Evolutionary conservation across 2,329 filamentous ascomycete genomes (phyloP), one percentile per base, ranked within the genome.

Genomic region (Neonectria punicea): DNA sequence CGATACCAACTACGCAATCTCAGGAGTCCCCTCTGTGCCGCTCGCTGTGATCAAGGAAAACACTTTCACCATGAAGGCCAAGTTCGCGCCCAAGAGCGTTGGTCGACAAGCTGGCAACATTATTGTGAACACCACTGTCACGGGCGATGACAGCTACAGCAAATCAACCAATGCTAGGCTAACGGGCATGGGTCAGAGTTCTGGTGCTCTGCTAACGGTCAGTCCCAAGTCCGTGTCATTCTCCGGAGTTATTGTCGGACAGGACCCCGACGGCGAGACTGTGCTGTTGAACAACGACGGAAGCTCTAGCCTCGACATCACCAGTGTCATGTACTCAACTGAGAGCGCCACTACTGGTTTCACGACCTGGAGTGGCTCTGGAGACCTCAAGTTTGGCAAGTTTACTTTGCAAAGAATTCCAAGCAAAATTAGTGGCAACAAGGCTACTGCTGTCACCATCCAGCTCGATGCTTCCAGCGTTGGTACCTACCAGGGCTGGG

Each of bases 391-490:
- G 4, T 79, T 84, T 2, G 85, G 85, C 0, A 76, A 82, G 14
- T 89, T 88, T 65, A 83, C 78, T 0, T 78, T 89, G 59, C 73
- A 73, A 16, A 79, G 81, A 4, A 75, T 89, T 1, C 87, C 86
- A 0, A 66, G 75, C 0, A 78, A 76, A 0, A 80, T 89, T 16
- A 74, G 74, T 0, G 80, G 81, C 32, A 81, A 83, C 5, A 68
- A 70, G 0, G 78, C 76, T 1, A 72, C 77, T 0, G 79, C 82
- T 1, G 77, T 87, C 2, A 78, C 73, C 3, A 76, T 88, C 39
- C 78, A 76, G 32, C 88, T 88, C 58, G 78, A 84, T 53, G 82
- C 85, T 0, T 77, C 79, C 0, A 64, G 56, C 0, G 79, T 78
- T 30, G 86, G 86, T 0, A 85, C 83, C 54, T 87, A 82, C 70